A percentile compares a stretch with the other conserved stretches of the same genome.
These are phyloP conservation scores for Linanthus parryae DNA, from an alignment of 148 eudicot species.

Conservation along the genomic window DNA sequence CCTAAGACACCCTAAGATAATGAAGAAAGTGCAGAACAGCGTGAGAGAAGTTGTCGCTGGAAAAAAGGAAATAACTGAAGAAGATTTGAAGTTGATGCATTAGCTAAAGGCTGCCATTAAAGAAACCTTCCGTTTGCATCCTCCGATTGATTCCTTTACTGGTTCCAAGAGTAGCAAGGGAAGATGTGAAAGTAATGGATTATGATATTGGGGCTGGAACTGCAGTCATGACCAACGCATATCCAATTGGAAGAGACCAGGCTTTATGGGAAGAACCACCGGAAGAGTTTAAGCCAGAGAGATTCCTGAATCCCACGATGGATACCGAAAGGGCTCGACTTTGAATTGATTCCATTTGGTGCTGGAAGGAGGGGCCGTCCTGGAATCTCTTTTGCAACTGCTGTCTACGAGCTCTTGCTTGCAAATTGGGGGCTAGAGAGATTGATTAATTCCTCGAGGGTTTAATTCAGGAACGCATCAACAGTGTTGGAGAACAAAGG, in stretches of 20 bases:
- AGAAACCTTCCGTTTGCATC: conserved; percentile 51
- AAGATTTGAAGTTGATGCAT: conserved; percentile 45
- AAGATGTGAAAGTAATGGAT: conserved; percentile 44
- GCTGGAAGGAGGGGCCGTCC: conserved; percentile 67
- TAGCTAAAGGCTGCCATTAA: conserved; percentile 59
- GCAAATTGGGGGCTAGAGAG: conserved; percentile 39
- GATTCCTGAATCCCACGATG: conserved; percentile 36
- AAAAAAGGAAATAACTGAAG: conserved; percentile 19
- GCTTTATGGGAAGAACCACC: conserved; percentile 47
- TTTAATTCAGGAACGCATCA: conserved; percentile 28
- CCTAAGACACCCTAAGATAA: conserved; percentile 45
- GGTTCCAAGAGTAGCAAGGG: conserved; percentile 39
- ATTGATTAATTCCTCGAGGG: conserved; percentile 49
- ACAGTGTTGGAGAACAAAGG: background rate
- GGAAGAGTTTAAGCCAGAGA: conserved; percentile 50
- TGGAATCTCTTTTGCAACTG: conserved; percentile 35
- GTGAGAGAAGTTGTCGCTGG: conserved; percentile 24
- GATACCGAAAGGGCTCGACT: conserved; percentile 54
- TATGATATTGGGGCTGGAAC: conserved; percentile 47
- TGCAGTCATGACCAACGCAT: conserved; percentile 42
- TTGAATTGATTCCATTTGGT: conserved; percentile 61
- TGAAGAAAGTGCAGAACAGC: conserved; percentile 53
- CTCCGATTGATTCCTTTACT: conserved; percentile 60
- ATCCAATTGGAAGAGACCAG: conserved; percentile 59
- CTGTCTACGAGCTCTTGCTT: conserved; percentile 35